Base-by-base conservation (phyloP, 2,329 filamentous ascomycete species). In the Aotearoamyces nothofagi region DNA sequence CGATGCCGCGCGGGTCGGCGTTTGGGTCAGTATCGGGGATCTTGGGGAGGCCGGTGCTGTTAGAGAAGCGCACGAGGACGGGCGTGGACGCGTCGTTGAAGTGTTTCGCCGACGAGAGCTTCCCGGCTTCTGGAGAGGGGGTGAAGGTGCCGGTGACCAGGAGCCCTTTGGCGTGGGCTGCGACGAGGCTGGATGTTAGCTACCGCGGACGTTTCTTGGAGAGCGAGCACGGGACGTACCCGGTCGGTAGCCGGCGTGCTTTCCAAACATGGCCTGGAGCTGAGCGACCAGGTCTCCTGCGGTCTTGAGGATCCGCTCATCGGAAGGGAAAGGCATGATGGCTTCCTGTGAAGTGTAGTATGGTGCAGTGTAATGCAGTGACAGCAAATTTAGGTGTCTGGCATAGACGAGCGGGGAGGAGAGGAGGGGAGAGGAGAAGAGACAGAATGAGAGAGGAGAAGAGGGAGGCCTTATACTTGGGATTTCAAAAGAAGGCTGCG, bases 161-260 rank as follows among this genome's bases (percentile, higher is more conserved):
- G 16, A 56, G 45, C 9, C 66, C 66, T 47, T 63, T 60, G 11
- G 66, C 65, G 35, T 73, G 66, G 7, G 63, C 65, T 66, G 33
- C 23, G 23, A 19, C 5, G 22, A 19, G 27, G 24, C 15, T 28
- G 36, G 29, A 35, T 34, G 26, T 25, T 23, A 19, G 16, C 5
- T 26, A 19, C 17, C 16, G 16, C 9, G 14, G 13, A 15, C 20
- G 17, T 9, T 24, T 10, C 14, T 27, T 15, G 5, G 14, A 25
- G 20, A 24, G 20, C n/a, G n/a, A n/a, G 6, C n/a, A 9, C 22
- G 11, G 31, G 24, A 26, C 34, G 31, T 35, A 57, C 54, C 53
- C 33, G 55, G 51, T 26, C 56, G 48, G 29, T 51, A 54, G 7
- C 54, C 55, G 9, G 53, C 49, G 24, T 56, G 53, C n/a, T 49